Percentiles rank a stretch among this genome's conserved stretches.
phyloP scores from a whole-genome alignment of 495 filamentous ascomycete species.

The Rusavskia elegans region DNA sequence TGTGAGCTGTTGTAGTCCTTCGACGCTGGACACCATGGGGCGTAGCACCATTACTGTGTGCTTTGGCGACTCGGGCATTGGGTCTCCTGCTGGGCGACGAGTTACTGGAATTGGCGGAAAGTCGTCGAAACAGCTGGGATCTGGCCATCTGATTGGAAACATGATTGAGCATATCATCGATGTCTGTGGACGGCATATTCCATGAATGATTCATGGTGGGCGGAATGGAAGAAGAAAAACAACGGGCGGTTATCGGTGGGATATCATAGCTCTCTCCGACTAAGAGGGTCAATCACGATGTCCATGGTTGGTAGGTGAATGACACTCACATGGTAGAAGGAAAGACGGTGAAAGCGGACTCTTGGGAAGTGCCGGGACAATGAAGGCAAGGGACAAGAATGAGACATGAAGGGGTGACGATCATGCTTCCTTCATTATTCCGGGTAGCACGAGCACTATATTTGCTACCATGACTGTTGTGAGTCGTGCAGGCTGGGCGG shows the following conservation, averaged over 20 bases:
- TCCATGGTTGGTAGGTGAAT: background rate
- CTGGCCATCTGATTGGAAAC: slow-evolving; percentile 9
- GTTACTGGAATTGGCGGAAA: slow-evolving; percentile 11
- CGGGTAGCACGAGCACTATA: background rate
- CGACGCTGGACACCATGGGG: slow-evolving; percentile 41
- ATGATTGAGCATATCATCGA: slow-evolving; percentile 1
- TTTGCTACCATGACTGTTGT: too few species aligned
- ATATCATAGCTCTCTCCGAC: background rate
- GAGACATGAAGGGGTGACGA: background rate
- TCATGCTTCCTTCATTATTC: background rate
- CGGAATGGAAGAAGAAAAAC: too few species aligned
- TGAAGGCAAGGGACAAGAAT: background rate
- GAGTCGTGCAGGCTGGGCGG: background rate
- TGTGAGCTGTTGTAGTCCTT: slow-evolving; percentile 39
- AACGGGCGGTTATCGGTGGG: too few species aligned
- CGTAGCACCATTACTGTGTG: slow-evolving; percentile 54
- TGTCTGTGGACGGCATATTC: background rate
- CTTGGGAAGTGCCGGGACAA: background rate
- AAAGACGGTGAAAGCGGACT: background rate
- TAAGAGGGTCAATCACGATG: background rate
- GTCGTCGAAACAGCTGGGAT: slow-evolving; percentile 10
- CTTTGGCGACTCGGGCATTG: slow-evolving; percentile 45
- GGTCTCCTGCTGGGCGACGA: slow-evolving; percentile 16
- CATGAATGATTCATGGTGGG: background rate
- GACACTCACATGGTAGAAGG: background rate